Conservation (phyloP, 257 asterid species). For the Craterostigma plantagineum region DNA sequence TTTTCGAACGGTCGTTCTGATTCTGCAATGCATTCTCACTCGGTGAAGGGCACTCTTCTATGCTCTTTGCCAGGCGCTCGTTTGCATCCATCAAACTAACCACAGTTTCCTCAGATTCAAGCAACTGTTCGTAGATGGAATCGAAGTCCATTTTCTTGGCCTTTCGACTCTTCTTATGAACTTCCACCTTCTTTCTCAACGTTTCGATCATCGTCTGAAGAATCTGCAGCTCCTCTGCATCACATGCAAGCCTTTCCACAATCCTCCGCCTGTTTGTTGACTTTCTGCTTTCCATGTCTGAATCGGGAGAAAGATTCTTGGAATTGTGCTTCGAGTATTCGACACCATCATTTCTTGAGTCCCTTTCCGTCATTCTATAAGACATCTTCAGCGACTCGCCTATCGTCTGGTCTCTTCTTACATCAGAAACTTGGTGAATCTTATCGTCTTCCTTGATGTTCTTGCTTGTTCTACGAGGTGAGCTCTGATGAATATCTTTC, state of each 20-base stretch:
- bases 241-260: conserved; percentile 50
- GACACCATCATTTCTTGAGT: too few species aligned
- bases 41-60: conserved; percentile 38
- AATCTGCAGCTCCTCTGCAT: conserved; percentile 36
- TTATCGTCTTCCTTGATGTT: conserved; percentile 37
- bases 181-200: conserved; percentile 40
- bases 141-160: conserved; percentile 39
- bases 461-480: conserved; percentile 20
- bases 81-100: conserved; percentile 42
- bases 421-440: conserved; percentile 54
- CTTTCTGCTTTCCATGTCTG: conserved; percentile 59
- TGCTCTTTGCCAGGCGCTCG: conserved; percentile 24
- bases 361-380: conserved; percentile 22
- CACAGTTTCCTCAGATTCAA: conserved; percentile 69
- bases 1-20: conserved; percentile 25
- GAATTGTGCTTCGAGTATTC: conserved; percentile 22
- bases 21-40: conserved; percentile 26
- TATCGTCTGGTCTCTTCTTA: conserved; percentile 19
- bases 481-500: conserved; percentile 68
- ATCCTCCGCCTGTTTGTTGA: conserved; percentile 27
- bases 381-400: conserved; percentile 27
- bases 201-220: conserved; percentile 39
- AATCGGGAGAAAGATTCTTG: conserved; percentile 35
- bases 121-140: conserved; percentile 56
- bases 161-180: conserved; percentile 25